Conservation (phyloP, 139 green algal species). For the Raphidocelis subcapitata region DNA sequence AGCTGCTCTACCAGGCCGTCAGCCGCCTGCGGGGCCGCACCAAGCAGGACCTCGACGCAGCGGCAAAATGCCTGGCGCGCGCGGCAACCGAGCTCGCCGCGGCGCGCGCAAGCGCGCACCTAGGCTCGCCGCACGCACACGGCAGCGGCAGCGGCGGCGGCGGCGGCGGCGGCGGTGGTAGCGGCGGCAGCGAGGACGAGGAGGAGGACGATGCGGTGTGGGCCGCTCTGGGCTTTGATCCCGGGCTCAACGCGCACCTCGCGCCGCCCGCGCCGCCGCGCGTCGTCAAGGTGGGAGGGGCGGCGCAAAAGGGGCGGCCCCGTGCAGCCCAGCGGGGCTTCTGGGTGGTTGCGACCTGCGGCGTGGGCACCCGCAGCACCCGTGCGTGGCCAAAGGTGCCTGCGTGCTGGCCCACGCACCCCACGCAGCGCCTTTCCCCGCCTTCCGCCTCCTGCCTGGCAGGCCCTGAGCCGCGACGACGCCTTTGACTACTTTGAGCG, state of each 20-base stretch:
- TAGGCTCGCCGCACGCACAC: no score
- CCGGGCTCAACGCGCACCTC: conserved; percentile 58
- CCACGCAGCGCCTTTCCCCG: no score
- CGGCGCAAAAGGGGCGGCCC: no score
- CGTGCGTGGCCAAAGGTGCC: no score
- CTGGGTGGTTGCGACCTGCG: no score
- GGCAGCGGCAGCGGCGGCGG: no score
- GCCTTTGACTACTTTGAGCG: conserved; percentile 45
- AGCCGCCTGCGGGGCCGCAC: not conserved
- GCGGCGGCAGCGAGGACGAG: conserved; percentile 5
- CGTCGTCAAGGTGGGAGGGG: conserved; percentile 38
- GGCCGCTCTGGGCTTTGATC: conserved; percentile 43
- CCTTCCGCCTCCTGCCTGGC: no score
- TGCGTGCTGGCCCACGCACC: no score
- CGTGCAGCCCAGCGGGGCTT: no score
- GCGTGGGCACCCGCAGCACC: no score
- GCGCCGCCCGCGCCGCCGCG: conserved; percentile 63
- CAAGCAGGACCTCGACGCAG: conserved; percentile 4
- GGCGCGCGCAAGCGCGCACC: not conserved
- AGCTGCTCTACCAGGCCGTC: conserved; percentile 15
- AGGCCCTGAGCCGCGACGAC: conserved; percentile 7
- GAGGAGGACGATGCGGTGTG: not conserved
- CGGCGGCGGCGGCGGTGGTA: conserved; percentile 27
- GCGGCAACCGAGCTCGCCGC: not conserved
- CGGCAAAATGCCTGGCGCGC: not conserved